Base-by-base conservation (phyloP, 108 stramenopile species). In the Cyclotella kingstonii region DNA sequence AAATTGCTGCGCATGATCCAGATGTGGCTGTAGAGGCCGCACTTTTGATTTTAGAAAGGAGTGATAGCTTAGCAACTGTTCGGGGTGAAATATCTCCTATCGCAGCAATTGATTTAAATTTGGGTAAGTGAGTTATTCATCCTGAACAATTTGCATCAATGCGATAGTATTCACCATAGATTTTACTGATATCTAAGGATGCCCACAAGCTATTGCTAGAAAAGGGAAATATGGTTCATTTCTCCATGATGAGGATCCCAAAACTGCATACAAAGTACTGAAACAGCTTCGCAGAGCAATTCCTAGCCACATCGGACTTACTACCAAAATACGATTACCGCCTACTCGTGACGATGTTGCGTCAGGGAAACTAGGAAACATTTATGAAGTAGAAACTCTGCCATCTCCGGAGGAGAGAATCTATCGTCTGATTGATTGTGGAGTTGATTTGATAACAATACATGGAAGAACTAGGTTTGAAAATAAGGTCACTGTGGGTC, bases 401-500 rank as follows among this genome's bases (percentile, higher is more conserved):
- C 57, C 52, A 11, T 61, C 50, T 12, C 41, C 85, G 10, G 52
- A 69, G n/a, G 71, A 81, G 11, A 61, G 91, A 58, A 81, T 87
- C 22, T 50, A 42, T 31, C 53, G 68, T 23, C 52, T 89, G 53
- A 78, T 95, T 15, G 79, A 84, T 18, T 82, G 94, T 5, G 98
- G 96, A 0, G 87, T 90, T 18, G 63, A 80, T 45, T 76, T 97
- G 66, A 66, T 99, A 42, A 96, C 98, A 5, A 81, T 99, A 27
- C 98, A 99, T 70, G 98, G 98, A 11, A 82, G 98, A 25, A 97
- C 95, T 12, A 45, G 93, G 28, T 61, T 87, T 53, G 97, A 97
- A 70, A 93, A 99, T 60, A 95, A 95, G 44, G 78, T 83, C 3
- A 62, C 58, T 4, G 84, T 87, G 1, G 65, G 78, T n/a, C 65